Evolutionary conservation across 2,329 filamentous ascomycete species (phyloP), one percentile per base, ranked within the genome.

Genomic region (Pezicula neosporulosa): DNA sequence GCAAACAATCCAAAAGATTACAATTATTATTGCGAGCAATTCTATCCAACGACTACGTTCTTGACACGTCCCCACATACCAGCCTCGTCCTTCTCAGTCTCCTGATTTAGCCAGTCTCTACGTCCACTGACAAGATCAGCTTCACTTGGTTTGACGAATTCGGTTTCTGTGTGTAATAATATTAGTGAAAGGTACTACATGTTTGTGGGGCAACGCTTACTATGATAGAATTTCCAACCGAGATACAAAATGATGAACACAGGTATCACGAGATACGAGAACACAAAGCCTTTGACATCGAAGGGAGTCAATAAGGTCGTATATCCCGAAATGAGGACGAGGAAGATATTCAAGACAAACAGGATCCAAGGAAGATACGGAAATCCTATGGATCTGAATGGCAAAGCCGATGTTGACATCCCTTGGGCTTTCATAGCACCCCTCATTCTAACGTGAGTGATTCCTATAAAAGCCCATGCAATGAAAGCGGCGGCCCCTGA

Each of bases 261-360:
- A 1, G 75, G 76, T 1, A 81, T 55, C 57, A 82, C 69, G 48
- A 80, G 76, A 57, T 82, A 82, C 53, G 76, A 77, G 47, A 78
- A 72, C 28, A 82, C 75, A 57, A 82, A 81, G 8, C 68, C 70
- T 1, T 73, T 72, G 0, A 72, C 69, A 30, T 71, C 71, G 56
- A 78, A 82, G 0, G 75, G 77, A 39, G 70, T 70, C 48, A 81
- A 55, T 48, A 72, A 77, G 2, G 75, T 77, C 5, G 73, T 74
- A 64, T 80, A 81, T 12, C 78, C 78, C 55, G 79, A 76, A 41
- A 76, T 72, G 45, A 79, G 72, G 2, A 78, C 69, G 4, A 81
- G 68, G 50, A 75, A 72, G 16, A 77, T 62, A 47, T 79, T 78
- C 3, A 81, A 65, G 6, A 73, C 75, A 28, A 76, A 69, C 53